Percentiles rank a stretch among this genome's conserved stretches.
These are phyloP conservation scores for Guyanaporus albipodus DNA, from an alignment of 768 basidiomycete genomes.

Conservation along the genomic window DNA sequence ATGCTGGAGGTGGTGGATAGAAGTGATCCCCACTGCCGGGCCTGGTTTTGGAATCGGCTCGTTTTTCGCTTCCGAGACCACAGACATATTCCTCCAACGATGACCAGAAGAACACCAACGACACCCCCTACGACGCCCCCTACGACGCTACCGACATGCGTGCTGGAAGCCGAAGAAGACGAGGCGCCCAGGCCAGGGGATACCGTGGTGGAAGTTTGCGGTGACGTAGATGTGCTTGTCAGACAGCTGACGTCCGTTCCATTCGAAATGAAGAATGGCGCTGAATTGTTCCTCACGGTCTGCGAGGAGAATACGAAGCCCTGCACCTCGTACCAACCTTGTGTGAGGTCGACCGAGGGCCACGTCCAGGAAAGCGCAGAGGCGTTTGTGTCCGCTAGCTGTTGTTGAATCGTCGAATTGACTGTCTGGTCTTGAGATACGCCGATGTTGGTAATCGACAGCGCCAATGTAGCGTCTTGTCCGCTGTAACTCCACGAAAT, in stretches of 20 bases:
- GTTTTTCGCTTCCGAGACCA: constrained; percentile 22
- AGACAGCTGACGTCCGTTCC: constrained; percentile 38
- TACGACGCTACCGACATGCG: constrained; percentile 39
- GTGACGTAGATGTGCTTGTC: constrained; percentile 2
- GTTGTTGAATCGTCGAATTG: constrained; percentile 10
- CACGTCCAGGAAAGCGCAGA: constrained; percentile 34
- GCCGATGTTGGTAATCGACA: constrained; percentile 40
- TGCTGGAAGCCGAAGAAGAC: constrained; percentile 6
- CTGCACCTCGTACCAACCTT: constrained; percentile 45
- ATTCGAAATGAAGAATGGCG: constrained; percentile 34
- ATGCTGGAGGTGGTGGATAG: constrained; percentile 20
- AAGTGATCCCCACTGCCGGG: constrained; percentile 28
- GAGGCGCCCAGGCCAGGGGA: no score
- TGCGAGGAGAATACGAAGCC: constrained; percentile 15
- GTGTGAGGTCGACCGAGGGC: constrained; percentile 42
- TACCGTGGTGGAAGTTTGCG: constrained; percentile 12
- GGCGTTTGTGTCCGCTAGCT: constrained; percentile 31
- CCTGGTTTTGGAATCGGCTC: constrained; percentile 27
- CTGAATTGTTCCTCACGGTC: constrained; percentile 17
- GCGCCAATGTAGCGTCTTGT: constrained; percentile 22
- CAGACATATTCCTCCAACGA: constrained; percentile 32
- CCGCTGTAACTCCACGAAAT: constrained; percentile 42
- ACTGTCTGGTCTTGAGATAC: constrained; percentile 24
- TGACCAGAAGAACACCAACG: constrained; percentile 33
- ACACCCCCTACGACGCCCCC: constrained; percentile 51